These are phyloP conservation scores for Hapsidospora chrysogenum DNA, from an alignment of 495 filamentous ascomycete species.

Conservation along the genomic window DNA sequence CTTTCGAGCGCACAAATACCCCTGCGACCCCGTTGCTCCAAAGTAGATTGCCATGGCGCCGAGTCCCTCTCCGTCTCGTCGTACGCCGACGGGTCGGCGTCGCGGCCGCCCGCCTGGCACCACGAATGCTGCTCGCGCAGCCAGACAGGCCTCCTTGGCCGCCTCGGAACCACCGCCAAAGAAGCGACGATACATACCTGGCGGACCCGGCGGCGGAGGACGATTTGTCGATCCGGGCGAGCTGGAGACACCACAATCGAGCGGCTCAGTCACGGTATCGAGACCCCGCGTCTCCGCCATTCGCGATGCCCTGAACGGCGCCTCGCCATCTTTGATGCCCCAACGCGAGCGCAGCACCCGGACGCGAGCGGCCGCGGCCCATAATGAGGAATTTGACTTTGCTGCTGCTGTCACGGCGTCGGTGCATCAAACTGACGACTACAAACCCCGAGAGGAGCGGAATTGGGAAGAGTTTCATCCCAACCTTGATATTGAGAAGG, in stretches of 20 bases:
- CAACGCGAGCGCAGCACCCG: conserved; percentile 35
- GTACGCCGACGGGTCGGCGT: conserved; percentile 19
- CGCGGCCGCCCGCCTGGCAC: conserved; percentile 25
- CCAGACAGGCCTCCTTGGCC: conserved; percentile 13
- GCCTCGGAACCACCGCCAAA: conserved; percentile 37
- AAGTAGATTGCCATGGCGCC: too few species aligned
- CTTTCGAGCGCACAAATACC: too few species aligned
- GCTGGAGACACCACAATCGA: conserved; percentile 27
- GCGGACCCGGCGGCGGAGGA: conserved; percentile 65
- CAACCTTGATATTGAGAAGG: conserved; percentile 71
- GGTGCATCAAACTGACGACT: conserved; percentile 77
- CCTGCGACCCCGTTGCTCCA: too few species aligned
- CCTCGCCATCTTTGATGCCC: conserved; percentile 24
- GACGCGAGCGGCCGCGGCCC: conserved; percentile 28
- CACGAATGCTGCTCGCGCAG: conserved; percentile 17
- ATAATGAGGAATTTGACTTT: conserved; percentile 27
- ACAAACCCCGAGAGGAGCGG: conserved; percentile 91
- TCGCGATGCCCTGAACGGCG: conserved; percentile 12
- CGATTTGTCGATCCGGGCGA: conserved; percentile 53
- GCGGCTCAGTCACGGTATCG: conserved; percentile 12
- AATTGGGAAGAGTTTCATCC: conserved; percentile 96
- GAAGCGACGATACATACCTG: conserved; percentile 49
- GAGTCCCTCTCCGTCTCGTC: conserved; percentile 22
- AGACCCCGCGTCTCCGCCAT: conserved; percentile 16
- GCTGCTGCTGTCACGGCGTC: conserved; percentile 75